Evolutionary conservation across 176 grass and related monocot genomes (phyloP), one percentile per base, ranked within the genome.

Genomic region (Oryza nivara): DNA sequence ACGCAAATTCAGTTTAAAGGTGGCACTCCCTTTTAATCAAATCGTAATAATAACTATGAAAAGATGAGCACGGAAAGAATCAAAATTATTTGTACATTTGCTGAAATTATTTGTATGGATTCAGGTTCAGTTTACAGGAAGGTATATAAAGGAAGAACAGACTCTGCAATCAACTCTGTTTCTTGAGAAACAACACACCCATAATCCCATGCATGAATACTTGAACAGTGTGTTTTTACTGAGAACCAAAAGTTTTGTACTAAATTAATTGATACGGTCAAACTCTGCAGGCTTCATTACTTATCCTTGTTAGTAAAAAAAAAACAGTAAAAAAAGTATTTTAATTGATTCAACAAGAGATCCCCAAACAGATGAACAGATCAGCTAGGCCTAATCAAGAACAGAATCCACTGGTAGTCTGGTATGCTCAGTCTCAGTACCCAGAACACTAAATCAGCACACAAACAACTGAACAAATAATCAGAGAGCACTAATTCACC

Each of bases 1-100:
- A 86, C 34, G 22, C 7, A 3, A 19, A 16, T 36, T 66, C 73
- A 78, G 11, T 73, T 82, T 74, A 77, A 32, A 85, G 3, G 64
- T 11, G n/a, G 4, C 17, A 3, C 5, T 11, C 4, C 40, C 26
- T 80, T 15, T 48, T 38, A 64, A 52, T 85, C 56, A 75, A 80
- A 14, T 43, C 56, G 6, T 9, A 76, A 44, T 44, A 32, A 32
- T 3, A 89, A 63, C 34, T 26, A 6, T 38, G 19, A 20, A 81
- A 69, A 71, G 6, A 74, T 32, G 23, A 70, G 0, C 2, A 17
- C 7, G 1, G n/a, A 66, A 60, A 48, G 16, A 46, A 35, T 46
- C 7, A 75, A 68, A 74, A 65, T 22, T 22, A 36, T 47, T 79
- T 58, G 68, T 25, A 86, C 51, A 43, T 22, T 40, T 74, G 61